Evolutionary conservation across 2,329 filamentous ascomycete genomes (phyloP).

Genomic region (Trichoderma sp.): DNA sequence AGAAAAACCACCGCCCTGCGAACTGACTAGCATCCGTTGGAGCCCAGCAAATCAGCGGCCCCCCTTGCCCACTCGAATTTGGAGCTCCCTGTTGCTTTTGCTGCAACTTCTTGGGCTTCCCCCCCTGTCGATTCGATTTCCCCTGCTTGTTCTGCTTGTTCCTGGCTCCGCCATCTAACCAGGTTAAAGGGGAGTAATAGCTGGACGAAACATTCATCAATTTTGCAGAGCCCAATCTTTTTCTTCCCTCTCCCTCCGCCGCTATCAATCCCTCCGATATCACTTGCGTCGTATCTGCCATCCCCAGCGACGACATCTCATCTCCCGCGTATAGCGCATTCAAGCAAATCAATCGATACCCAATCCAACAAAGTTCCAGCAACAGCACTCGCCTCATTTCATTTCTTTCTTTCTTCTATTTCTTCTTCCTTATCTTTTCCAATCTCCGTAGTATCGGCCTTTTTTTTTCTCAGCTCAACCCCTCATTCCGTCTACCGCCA

Average conservation of each 20-base stretch:
- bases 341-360: not conserved
- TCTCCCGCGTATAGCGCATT: not conserved
- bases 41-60: conserved; percentile 11
- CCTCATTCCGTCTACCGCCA: conserved; percentile 9
- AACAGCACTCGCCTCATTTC: not conserved
- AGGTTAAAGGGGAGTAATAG: conserved; percentile 14
- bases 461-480: not conserved
- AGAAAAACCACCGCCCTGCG: not conserved
- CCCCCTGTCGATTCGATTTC: conserved; percentile 16
- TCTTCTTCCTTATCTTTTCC: not conserved
- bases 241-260: not conserved
- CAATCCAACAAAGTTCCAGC: not conserved
- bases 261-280: conserved; percentile 11
- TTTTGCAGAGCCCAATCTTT: conserved; percentile 16
- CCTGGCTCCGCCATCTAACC: conserved; percentile 14
- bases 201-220: conserved; percentile 17
- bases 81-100: conserved; percentile 19
- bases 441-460: not conserved
- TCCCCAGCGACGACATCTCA: conserved; percentile 7
- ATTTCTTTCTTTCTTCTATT: not conserved
- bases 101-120: conserved; percentile 2
- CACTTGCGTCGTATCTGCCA: not conserved
- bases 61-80: conserved; percentile 13
- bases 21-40: conserved; percentile 14
- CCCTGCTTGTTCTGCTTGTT: conserved; percentile 14